Base-by-base conservation (phyloP, 805 yeast species). In the Candida railenensis region DNA sequence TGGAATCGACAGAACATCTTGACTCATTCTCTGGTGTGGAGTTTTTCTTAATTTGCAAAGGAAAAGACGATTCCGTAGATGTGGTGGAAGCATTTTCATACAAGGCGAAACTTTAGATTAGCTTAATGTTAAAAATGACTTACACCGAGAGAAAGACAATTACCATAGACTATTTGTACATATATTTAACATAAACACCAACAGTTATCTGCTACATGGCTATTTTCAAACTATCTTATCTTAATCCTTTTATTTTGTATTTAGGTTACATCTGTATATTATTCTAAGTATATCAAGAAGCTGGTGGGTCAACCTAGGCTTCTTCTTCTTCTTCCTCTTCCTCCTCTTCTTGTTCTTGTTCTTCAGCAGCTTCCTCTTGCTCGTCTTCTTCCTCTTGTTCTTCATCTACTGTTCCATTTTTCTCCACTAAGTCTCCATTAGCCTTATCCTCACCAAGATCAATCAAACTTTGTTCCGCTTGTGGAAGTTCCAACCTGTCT, bases 401-500 rank as follows among this genome's bases (percentile, higher is more conserved):
- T 22, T 28, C 42, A 4, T 22, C 45, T n/a, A 34, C 47, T 11
- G 44, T 48, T 20, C 40, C 37, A 18, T 45, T 45, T 16, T 37
- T 44, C 14, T 16, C 30, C 42, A 22, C 32, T 8, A n/a, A 7
- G 19, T 7, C 37, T 11, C n/a, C 36, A 12, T 36, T 36, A 12
- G 22, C 12, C 22, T 16, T 21, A 19, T 18, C 38, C n/a, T 41
- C 52, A 15, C 52, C 55, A 44, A 56, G 53, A 47, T 55, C 59
- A 51, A 58, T 56, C 52, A 58, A 55, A 19, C 32, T 36, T 16
- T 43, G 40, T 36, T 43, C 40, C 4, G 2, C 18, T 8, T 25
- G 22, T 7, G 22, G 25, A 39, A 65, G 56, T 33, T 82, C 81
- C 45, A 91, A 71, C 65, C 92, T 78, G 9, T 78, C 82, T 45